Percentiles rank a stretch among this genome's conserved stretches.
These are phyloP conservation scores for Clarireedia hainanense DNA, from an alignment of 2,329 filamentous ascomycete species.

Conservation along the genomic window DNA sequence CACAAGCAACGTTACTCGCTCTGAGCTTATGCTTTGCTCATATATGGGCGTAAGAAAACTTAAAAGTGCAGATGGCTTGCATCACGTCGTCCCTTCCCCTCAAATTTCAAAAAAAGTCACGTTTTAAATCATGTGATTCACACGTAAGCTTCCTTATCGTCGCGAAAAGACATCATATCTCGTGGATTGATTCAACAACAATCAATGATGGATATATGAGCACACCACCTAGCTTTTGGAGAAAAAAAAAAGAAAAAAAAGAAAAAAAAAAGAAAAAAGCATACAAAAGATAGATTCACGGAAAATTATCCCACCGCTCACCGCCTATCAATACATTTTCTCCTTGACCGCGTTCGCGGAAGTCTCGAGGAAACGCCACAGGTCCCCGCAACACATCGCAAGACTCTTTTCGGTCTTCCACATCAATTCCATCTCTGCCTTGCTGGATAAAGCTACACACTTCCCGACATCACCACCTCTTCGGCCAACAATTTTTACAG, in stretches of 20 bases:
- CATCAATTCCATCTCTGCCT: slow-evolving; percentile 36
- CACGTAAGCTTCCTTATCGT: slow-evolving; percentile 5
- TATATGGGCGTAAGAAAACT: background rate
- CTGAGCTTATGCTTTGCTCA: background rate
- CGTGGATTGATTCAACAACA: too few relatives aligned
- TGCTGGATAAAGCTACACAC: slow-evolving; percentile 35
- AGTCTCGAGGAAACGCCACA: slow-evolving; percentile 19
- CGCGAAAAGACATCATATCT: background rate
- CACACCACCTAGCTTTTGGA: too few relatives aligned
- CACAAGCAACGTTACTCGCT: background rate
- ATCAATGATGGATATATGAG: too few relatives aligned
- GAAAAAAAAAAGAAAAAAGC: too few relatives aligned
- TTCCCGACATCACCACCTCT: slow-evolving; percentile 37
- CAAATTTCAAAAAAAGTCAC: background rate
- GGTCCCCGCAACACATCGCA: slow-evolving; percentile 19
- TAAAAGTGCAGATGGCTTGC: background rate
- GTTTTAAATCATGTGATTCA: background rate
- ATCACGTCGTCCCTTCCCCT: background rate
- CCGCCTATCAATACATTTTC: background rate
- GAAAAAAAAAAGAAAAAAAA: too few relatives aligned
- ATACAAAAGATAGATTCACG: background rate
- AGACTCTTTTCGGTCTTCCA: slow-evolving; percentile 31
- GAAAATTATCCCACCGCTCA: background rate
- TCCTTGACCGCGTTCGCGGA: too few relatives aligned
- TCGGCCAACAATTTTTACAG: slow-evolving; percentile 31